These are phyloP conservation scores for Scedosporium apiospermum DNA, from an alignment of 2,329 filamentous ascomycete genomes.

Conservation along the genomic window DNA sequence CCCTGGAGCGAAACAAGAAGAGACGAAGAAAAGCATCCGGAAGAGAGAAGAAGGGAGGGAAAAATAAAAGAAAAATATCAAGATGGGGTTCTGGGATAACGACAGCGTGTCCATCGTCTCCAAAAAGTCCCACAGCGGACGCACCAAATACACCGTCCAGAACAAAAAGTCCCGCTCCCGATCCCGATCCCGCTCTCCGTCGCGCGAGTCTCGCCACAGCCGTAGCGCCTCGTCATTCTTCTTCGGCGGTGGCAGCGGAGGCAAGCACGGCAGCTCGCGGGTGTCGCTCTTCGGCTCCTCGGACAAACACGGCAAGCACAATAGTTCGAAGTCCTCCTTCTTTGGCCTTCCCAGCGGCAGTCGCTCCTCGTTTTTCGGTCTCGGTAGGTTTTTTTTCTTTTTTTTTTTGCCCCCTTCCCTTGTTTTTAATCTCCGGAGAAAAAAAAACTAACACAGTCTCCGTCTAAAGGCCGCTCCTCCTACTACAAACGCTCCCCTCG, in stretches of 20 bases:
- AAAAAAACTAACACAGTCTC: constrained; percentile 2
- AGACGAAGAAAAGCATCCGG: not conserved
- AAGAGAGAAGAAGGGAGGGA: not conserved
- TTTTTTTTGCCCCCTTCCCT: not conserved
- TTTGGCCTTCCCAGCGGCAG: constrained; percentile 35
- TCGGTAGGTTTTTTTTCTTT: constrained; percentile 19
- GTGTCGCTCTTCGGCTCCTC: constrained; percentile 33
- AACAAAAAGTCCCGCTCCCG: constrained; percentile 24
- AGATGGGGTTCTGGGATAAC: constrained; percentile 11
- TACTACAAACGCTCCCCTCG: constrained; percentile 79
- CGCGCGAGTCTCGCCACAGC: constrained; percentile 24
- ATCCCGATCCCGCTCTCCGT: constrained; percentile 29
- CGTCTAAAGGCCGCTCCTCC: constrained; percentile 37
- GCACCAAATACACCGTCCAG: constrained; percentile 5
- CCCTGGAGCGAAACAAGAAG: no score
- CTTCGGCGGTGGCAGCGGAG: constrained; percentile 22
- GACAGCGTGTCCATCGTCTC: constrained; percentile 9
- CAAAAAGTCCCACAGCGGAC: constrained; percentile 2
- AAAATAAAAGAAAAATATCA: not conserved
- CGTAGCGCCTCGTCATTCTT: constrained; percentile 23
- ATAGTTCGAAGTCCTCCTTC: constrained; percentile 33
- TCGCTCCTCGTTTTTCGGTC: constrained; percentile 36
- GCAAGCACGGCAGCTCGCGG: constrained; percentile 29
- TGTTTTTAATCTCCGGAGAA: not conserved
- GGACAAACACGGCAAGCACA: constrained; percentile 32